phyloP scores from a whole-genome alignment of 106 monocot species.

The Dendrobium chrysotoxum region DNA sequence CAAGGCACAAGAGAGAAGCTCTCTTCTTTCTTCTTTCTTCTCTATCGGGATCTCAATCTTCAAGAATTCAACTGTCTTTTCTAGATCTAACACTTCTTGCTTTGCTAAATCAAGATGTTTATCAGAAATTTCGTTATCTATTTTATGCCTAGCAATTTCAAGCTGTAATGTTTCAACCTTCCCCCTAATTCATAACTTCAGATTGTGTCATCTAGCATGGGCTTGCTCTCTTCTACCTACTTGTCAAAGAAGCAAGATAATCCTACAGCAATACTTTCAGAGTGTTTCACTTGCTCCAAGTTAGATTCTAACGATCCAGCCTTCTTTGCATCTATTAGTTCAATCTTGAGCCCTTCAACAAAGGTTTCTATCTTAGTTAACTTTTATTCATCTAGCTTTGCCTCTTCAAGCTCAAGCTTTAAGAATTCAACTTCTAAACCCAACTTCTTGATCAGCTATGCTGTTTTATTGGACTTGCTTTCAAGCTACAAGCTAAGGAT shows the following conservation, averaged over 20 bases:
- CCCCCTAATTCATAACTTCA: constrained; percentile 28
- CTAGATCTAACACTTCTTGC: constrained; percentile 27
- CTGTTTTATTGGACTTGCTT: constrained; percentile 21
- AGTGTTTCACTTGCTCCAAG: constrained; percentile 25
- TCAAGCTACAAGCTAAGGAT: constrained; percentile 21
- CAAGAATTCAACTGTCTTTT: constrained; percentile 18
- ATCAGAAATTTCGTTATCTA: constrained; percentile 24
- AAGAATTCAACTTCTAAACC: constrained; percentile 25
- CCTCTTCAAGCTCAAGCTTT: constrained; percentile 38
- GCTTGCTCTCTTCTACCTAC: constrained; percentile 33
- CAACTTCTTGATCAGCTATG: constrained; percentile 32
- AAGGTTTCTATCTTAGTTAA: constrained; percentile 24
- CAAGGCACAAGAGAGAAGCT: too few relatives aligned
- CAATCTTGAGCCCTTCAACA: constrained; percentile 23
- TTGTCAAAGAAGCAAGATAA: constrained; percentile 12
- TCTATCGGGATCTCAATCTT: constrained; percentile 12
- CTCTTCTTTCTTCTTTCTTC: too few relatives aligned
- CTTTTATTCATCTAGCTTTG: constrained; percentile 27
- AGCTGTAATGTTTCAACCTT: constrained; percentile 37
- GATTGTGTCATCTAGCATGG: constrained; percentile 17
- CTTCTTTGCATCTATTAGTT: constrained; percentile 38
- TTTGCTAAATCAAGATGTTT: constrained; percentile 16
- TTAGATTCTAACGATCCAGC: constrained; percentile 17
- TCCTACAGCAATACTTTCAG: constrained; percentile 20
- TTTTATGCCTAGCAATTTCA: constrained; percentile 26